These are phyloP conservation scores for Cordyceps tenuipes DNA, from an alignment of 2,329 filamentous ascomycete species.

Conservation along the genomic window DNA sequence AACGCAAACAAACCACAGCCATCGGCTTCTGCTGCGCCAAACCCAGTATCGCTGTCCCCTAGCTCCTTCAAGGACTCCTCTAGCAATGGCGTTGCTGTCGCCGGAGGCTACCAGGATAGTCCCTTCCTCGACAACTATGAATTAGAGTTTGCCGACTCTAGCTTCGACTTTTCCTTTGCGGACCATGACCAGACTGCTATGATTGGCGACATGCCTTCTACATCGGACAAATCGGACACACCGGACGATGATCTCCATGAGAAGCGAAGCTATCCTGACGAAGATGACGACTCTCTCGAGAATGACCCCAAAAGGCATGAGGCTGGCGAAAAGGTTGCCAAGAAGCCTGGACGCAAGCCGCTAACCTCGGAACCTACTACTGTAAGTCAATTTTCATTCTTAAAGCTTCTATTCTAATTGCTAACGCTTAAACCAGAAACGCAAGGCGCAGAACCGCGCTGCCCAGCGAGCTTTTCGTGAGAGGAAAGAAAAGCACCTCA, in stretches of 20 bases:
- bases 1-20: conserved; percentile 53
- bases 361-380: conserved; percentile 92
- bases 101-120: conserved; percentile 56
- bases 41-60: conserved; percentile 37
- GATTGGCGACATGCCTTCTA: conserved; percentile 66
- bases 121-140: conserved; percentile 74
- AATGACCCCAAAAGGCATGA: conserved; percentile 63
- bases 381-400: conserved; percentile 48
- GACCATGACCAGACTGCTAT: conserved; percentile 51
- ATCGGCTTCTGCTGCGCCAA: conserved; percentile 25
- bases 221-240: conserved; percentile 47
- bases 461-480: conserved; percentile 91
- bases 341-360: conserved; percentile 95
- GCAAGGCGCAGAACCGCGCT: conserved; percentile 91
- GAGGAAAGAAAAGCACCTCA: conserved; percentile 85
- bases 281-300: conserved; percentile 40
- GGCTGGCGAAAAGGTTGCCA: conserved; percentile 74
- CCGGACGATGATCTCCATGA: conserved; percentile 47
- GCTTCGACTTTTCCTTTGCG: conserved; percentile 58
- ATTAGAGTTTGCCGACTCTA: conserved; percentile 67
- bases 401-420: background rate
- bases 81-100: conserved; percentile 28
- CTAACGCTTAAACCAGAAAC: conserved; percentile 52
- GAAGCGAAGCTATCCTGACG: conserved; percentile 66
- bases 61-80: conserved; percentile 43